These are phyloP conservation scores for Colletotrichum tamarilloi DNA, from an alignment of 2,329 filamentous ascomycete species.

Conservation along the genomic window DNA sequence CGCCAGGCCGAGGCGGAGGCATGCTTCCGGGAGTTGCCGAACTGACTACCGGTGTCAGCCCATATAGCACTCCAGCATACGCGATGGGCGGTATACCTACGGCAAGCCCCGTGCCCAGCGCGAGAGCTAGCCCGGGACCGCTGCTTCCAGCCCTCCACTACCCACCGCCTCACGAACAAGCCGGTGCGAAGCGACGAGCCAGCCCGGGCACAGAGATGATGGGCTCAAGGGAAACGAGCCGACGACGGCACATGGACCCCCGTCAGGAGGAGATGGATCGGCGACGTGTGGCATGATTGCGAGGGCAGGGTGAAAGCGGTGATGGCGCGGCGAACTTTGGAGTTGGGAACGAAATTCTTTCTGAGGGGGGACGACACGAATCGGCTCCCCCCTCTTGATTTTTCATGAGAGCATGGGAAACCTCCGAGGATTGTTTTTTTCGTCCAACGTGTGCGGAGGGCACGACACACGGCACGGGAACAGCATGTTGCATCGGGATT, in stretches of 20 bases:
- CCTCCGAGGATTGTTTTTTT: slow-evolving; percentile 6
- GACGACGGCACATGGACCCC: slow-evolving; percentile 48
- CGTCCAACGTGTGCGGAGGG: background rate
- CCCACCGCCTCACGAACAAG: slow-evolving; percentile 50
- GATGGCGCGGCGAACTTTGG: slow-evolving; percentile 30
- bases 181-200: slow-evolving; percentile 62
- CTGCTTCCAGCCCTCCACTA: slow-evolving; percentile 50
- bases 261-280: slow-evolving; percentile 36
- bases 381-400: background rate
- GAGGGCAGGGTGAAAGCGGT: slow-evolving; percentile 1
- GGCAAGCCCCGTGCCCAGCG: slow-evolving; percentile 50
- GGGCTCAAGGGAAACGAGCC: slow-evolving; percentile 56
- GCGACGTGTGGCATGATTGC: slow-evolving; percentile 31
- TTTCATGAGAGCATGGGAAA: slow-evolving; percentile 33
- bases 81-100: slow-evolving; percentile 52
- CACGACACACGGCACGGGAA: slow-evolving; percentile 17
- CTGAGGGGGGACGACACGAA: slow-evolving; percentile 3
- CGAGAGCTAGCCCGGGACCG: slow-evolving; percentile 55
- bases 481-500: slow-evolving; percentile 35
- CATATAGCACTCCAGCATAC: slow-evolving; percentile 69
- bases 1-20: slow-evolving; percentile 51
- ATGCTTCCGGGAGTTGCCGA: slow-evolving; percentile 71
- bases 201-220: slow-evolving; percentile 55
- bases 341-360: slow-evolving; percentile 31
- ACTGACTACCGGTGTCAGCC: slow-evolving; percentile 71